Base-by-base conservation (phyloP, 768 basidiomycete genomes). In the Rhizopogon vulgaris region DNA sequence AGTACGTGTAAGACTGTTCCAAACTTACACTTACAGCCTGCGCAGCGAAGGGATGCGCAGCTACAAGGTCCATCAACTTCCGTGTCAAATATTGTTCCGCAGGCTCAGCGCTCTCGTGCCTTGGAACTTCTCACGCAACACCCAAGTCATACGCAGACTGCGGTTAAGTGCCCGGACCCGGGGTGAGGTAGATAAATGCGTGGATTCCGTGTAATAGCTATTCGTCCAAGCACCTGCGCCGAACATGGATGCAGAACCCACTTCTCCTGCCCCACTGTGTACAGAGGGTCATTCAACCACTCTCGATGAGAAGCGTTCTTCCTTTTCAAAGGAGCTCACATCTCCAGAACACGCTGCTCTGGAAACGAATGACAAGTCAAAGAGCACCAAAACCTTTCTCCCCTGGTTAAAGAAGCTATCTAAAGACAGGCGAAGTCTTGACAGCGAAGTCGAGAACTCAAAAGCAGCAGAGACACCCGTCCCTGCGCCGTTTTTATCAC, bases 291-390 rank as follows among this genome's bases (percentile, higher is more conserved):
- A 70, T 57, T 67, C 73, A 30, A 73, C 68, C 56, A 71, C 69
- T 46, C 68, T 70, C 37, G 72, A 74, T 59, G 78, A 79, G 62
- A 79, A 79, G 68, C 59, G 59, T 28, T 66, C 70, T 41, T 60
- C 72, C 14, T 12, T 30, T 32, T 32, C 43, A 32, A 32, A 45
- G 12, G 30, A 45, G 30, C 30, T 32, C 4, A 4, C 30, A 9
- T 2, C 43, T 14, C 9, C 45, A 24, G 45, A 34, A 15, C 42
- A 18, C 22, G 18, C 18, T 7, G 8, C 15, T 32, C 40, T 41
- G 4, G 24, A 48, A 14, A 43, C 24, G 12, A 37, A 47, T n/a
- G 12, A 38, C 30, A 40, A 18, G 30, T 2, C 41, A 8, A 49
- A 27, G 36, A 64, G 68, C 17, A 52, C 60, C 66, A 12, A 73